phyloP scores from a whole-genome alignment of 2,329 filamentous ascomycete genomes.

The Colletotrichum viniferum region DNA sequence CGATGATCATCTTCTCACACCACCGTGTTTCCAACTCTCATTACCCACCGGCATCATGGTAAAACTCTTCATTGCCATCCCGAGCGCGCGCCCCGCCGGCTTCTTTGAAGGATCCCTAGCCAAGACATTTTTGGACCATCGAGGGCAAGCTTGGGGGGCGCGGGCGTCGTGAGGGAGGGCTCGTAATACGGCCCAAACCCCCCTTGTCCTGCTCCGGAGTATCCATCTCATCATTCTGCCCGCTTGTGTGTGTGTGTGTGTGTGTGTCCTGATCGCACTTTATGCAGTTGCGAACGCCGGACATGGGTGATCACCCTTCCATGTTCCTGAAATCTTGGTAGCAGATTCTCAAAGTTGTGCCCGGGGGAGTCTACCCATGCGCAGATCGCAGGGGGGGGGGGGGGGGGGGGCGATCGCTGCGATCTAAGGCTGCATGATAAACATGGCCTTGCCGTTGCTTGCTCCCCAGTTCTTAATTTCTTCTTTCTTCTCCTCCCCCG shows the following conservation, averaged over 20 bases:
- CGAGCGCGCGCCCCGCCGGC: background rate
- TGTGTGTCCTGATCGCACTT: background rate
- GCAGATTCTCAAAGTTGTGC: background rate
- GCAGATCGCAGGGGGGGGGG: constrained; percentile 3
- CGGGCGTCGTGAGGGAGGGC: background rate
- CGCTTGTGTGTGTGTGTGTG: background rate
- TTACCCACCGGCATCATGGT: background rate
- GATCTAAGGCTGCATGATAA: constrained; percentile 21
- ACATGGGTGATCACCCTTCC: background rate
- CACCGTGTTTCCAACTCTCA: constrained; percentile 10
- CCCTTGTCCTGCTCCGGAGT: constrained; percentile 1
- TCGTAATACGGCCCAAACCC: background rate
- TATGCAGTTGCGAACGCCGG: background rate
- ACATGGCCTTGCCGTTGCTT: constrained; percentile 14
- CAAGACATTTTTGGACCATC: background rate
- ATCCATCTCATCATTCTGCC: constrained; percentile 1
- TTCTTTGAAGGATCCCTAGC: background rate
- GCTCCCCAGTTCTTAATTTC: constrained; percentile 4
- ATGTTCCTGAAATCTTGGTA: background rate
- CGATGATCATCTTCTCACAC: background rate
- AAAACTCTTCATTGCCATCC: constrained; percentile 8
- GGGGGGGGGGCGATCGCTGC: background rate
- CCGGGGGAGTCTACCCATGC: constrained; percentile 1
- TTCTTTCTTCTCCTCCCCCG: constrained; percentile 5
- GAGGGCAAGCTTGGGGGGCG: background rate